Conservation (phyloP, 345 rosid genomes). For the Brassica incana region DNA sequence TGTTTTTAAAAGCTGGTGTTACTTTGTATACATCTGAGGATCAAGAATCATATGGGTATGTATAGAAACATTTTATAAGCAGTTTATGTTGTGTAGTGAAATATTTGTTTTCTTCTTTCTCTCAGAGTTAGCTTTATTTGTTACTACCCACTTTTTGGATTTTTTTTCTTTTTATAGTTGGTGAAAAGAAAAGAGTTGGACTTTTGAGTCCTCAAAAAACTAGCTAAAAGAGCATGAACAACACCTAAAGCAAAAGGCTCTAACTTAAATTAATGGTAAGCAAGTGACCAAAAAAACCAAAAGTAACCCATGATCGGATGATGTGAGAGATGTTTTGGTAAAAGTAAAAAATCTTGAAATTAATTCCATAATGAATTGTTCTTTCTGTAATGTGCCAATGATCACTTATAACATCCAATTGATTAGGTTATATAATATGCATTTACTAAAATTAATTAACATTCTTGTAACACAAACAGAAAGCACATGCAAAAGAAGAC, state of each 20-base stretch:
- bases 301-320: neutral
- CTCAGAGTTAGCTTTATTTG: slow-evolving; percentile 9
- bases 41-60: slow-evolving; percentile 3
- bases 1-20: neutral
- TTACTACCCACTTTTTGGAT: neutral
- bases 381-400: neutral
- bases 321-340: too few relatives aligned
- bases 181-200: slow-evolving; percentile 20
- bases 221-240: slow-evolving; percentile 1
- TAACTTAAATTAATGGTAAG: slow-evolving; percentile 4
- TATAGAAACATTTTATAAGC: neutral
- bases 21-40: slow-evolving; percentile 5
- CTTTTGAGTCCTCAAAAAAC: neutral
- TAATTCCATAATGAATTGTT: neutral
- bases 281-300: neutral
- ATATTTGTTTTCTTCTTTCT: neutral
- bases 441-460: slow-evolving; percentile 1
- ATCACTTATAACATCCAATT: slow-evolving; percentile 1
- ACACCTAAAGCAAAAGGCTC: slow-evolving; percentile 14
- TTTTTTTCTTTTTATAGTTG: neutral
- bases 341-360: neutral
- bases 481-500: slow-evolving; percentile 35
- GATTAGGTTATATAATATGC: neutral
- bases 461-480: slow-evolving; percentile 13
- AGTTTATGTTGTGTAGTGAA: slow-evolving; percentile 3